phyloP scores from a whole-genome alignment of 2,329 filamentous ascomycete genomes.

The Neofusicoccum parvum region DNA sequence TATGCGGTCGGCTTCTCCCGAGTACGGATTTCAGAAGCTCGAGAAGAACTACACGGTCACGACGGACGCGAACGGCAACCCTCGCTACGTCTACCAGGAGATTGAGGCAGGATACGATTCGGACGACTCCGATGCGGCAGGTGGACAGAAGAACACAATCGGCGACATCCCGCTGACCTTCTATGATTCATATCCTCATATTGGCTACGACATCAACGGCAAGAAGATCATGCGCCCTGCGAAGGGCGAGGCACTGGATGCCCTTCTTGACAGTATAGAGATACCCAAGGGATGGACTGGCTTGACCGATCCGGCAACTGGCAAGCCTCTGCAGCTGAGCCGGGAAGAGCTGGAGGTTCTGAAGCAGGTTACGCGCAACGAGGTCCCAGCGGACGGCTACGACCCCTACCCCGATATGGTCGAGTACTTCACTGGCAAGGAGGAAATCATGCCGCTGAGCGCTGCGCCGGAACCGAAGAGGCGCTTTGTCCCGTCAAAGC shows the following conservation, averaged over 20 bases:
- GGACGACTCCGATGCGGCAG: constrained; percentile 84
- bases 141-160: constrained; percentile 78
- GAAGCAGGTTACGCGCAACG: constrained; percentile 84
- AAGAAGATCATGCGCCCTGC: constrained; percentile 97
- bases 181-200: constrained; percentile 97
- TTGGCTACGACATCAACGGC: constrained; percentile 98
- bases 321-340: constrained; percentile 85
- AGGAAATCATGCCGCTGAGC: constrained; percentile 92
- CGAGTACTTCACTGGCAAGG: constrained; percentile 88
- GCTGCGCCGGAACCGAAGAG: constrained; percentile 94
- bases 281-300: constrained; percentile 97
- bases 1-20: constrained; percentile 23
- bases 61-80: constrained; percentile 86
- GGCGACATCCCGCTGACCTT: constrained; percentile 92
- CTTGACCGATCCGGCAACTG: constrained; percentile 88
- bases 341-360: constrained; percentile 87
- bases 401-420: constrained; percentile 92
- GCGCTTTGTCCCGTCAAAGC: constrained; percentile 92
- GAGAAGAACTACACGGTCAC: constrained; percentile 62
- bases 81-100: constrained; percentile 89
- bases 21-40: constrained; percentile 23
- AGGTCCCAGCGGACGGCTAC: constrained; percentile 83
- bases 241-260: constrained; percentile 89
- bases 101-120: constrained; percentile 95
- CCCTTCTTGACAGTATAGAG: constrained; percentile 92